Percentiles rank a stretch among this genome's conserved stretches.
phyloP scores from a whole-genome alignment of 306 rosid species.

The Canavalia gladiata region DNA sequence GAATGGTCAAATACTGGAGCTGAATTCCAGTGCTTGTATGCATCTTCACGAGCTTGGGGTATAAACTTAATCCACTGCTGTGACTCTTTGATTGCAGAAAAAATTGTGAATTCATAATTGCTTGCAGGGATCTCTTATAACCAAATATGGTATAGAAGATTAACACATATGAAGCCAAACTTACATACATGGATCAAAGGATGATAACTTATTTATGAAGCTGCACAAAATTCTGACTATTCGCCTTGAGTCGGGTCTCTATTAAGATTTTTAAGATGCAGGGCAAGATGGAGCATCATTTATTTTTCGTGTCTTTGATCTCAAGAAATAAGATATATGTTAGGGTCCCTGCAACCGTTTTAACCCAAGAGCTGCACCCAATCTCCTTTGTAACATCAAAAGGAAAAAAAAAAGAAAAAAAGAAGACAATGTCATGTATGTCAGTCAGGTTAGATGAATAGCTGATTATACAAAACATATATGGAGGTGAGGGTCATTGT shows the following conservation, averaged over 20 bases:
- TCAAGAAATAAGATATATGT: background rate
- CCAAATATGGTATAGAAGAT: background rate
- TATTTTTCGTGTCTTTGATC: background rate
- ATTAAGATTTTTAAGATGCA: background rate
- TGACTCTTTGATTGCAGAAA: slow-evolving; percentile 15
- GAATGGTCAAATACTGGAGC: slow-evolving; percentile 28
- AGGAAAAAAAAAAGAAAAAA: too few relatives aligned
- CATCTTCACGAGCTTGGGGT: background rate
- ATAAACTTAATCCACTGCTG: slow-evolving; percentile 7
- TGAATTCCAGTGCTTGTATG: slow-evolving; percentile 3
- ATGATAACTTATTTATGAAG: background rate
- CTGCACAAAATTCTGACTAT: background rate
- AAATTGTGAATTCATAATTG: slow-evolving; percentile 7
- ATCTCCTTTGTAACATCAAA: too few relatives aligned
- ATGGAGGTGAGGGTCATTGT: slow-evolving; percentile 12
- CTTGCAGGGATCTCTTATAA: background rate
- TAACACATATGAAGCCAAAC: background rate
- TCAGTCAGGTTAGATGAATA: background rate
- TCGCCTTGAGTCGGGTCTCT: background rate
- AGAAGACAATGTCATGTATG: background rate
- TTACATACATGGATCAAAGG: background rate
- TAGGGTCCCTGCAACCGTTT: background rate
- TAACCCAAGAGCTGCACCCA: too few relatives aligned
- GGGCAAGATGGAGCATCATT: background rate
- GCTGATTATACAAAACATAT: background rate